Conservation (phyloP, 495 filamentous ascomycete genomes). For the Pseudomonodictys pantanalensis region DNA sequence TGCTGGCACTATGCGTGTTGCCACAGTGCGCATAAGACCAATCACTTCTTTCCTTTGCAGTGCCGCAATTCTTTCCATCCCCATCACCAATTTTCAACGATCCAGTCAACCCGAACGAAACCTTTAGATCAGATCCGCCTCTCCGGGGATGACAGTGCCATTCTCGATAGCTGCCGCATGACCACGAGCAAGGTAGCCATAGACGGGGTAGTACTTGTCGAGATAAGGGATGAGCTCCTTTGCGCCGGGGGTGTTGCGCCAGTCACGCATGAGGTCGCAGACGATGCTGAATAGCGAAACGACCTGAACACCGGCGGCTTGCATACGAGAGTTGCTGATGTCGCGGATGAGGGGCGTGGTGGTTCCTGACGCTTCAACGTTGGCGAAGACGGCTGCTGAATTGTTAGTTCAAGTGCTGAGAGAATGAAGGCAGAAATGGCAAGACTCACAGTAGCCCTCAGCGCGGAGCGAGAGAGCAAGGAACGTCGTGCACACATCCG, state of each 20-base stretch:
- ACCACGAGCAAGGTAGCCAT: constrained; percentile 51
- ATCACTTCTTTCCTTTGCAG: too few species aligned
- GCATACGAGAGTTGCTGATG: constrained; percentile 65
- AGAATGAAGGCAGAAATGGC: too few species aligned
- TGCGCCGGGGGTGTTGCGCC: constrained; percentile 66
- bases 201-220: constrained; percentile 54
- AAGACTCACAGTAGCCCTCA: constrained; percentile 70
- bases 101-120: background rate
- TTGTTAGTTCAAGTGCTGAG: too few species aligned
- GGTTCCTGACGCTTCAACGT: constrained; percentile 69
- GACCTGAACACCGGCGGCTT: constrained; percentile 62
- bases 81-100: background rate
- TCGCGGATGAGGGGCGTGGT: constrained; percentile 55
- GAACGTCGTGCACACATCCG: constrained; percentile 76
- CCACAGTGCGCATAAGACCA: too few species aligned
- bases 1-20: too few species aligned
- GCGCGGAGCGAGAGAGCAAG: constrained; percentile 66
- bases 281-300: constrained; percentile 64
- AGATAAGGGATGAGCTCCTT: constrained; percentile 61
- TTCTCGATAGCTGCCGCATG: constrained; percentile 50
- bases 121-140: constrained; percentile 37
- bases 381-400: constrained; percentile 77
- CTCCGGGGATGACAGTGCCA: constrained; percentile 49
- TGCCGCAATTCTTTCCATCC: too few species aligned
- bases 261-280: constrained; percentile 75